Conservation (phyloP, 2,329 filamentous ascomycete genomes). For the Amauroascus verrucosus region DNA sequence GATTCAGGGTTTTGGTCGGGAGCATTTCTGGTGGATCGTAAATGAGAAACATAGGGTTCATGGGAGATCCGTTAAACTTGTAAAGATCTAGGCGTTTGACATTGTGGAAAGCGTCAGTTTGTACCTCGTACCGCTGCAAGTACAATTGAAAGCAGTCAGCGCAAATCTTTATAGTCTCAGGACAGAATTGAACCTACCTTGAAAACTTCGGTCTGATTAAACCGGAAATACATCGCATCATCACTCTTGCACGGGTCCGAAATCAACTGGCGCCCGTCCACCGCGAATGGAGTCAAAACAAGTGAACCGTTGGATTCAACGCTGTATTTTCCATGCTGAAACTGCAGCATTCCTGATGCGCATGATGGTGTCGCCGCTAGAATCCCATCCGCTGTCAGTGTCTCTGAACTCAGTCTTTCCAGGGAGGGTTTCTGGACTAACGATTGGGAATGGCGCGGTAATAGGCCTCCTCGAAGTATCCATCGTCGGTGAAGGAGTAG, state of each 20-base stretch:
- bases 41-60: slow-evolving; percentile 58
- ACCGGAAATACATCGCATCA: slow-evolving; percentile 51
- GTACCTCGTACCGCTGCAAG: slow-evolving; percentile 34
- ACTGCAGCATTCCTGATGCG: slow-evolving; percentile 57
- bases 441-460: slow-evolving; percentile 61
- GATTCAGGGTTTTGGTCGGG: slow-evolving; percentile 56
- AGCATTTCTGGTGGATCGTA: slow-evolving; percentile 58
- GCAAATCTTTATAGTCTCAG: neutral
- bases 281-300: slow-evolving; percentile 48
- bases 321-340: slow-evolving; percentile 58
- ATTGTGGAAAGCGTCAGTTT: slow-evolving; percentile 51
- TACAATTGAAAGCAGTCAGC: neutral
- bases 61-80: slow-evolving; percentile 52
- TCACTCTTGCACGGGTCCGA: slow-evolving; percentile 54
- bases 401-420: neutral
- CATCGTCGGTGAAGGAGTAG: slow-evolving; percentile 61
- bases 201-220: slow-evolving; percentile 55
- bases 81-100: slow-evolving; percentile 55
- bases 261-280: slow-evolving; percentile 57
- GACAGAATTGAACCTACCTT: slow-evolving; percentile 36
- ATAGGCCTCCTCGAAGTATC: slow-evolving; percentile 58
- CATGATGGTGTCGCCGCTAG: slow-evolving; percentile 52
- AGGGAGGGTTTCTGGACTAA: slow-evolving; percentile 33
- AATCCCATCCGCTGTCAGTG: slow-evolving; percentile 14
- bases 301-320: slow-evolving; percentile 50